These are phyloP conservation scores for Rutstroemia sydowiana DNA, from an alignment of 2,329 filamentous ascomycete genomes.

Conservation along the genomic window DNA sequence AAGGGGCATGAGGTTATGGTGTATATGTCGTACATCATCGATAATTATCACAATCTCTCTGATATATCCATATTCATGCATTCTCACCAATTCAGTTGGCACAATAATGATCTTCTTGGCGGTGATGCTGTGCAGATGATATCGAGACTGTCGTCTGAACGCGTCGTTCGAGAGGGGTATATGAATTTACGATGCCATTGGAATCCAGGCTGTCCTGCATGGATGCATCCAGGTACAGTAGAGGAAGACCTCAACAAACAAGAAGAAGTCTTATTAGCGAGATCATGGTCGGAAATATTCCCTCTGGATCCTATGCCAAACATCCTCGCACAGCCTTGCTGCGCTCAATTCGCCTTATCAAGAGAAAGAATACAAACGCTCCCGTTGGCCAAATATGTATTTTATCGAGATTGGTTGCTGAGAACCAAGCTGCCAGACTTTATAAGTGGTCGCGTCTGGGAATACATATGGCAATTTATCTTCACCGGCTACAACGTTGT, in stretches of 20 bases:
- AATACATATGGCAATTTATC: constrained; percentile 60
- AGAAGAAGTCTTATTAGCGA: constrained; percentile 15
- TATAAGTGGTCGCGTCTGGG: constrained; percentile 51
- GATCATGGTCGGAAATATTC: constrained; percentile 32
- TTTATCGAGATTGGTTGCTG: constrained; percentile 53
- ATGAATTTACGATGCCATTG: constrained; percentile 54
- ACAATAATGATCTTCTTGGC: constrained; percentile 23
- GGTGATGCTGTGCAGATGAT: constrained; percentile 31
- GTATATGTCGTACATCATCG: constrained; percentile 50
- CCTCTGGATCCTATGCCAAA: constrained; percentile 33
- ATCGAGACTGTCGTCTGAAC: constrained; percentile 18
- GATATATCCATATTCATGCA: constrained; percentile 29
- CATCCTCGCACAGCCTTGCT: constrained; percentile 48
- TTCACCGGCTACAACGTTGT: constrained; percentile 43
- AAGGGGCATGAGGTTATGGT: constrained; percentile 27
- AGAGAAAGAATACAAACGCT: constrained; percentile 42
- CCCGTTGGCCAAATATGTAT: constrained; percentile 45
- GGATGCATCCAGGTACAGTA: constrained; percentile 35
- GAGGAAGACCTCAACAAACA: constrained; percentile 5
- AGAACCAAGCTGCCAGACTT: constrained; percentile 46
- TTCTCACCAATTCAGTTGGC: constrained; percentile 41
- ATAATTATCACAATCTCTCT: constrained; percentile 48
- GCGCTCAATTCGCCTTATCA: constrained; percentile 58
- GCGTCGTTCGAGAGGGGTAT: constrained; percentile 47
- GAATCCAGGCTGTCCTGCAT: constrained; percentile 47